Conservation (phyloP, 2,329 filamentous ascomycete genomes). For the Aspergillus ustus region DNA sequence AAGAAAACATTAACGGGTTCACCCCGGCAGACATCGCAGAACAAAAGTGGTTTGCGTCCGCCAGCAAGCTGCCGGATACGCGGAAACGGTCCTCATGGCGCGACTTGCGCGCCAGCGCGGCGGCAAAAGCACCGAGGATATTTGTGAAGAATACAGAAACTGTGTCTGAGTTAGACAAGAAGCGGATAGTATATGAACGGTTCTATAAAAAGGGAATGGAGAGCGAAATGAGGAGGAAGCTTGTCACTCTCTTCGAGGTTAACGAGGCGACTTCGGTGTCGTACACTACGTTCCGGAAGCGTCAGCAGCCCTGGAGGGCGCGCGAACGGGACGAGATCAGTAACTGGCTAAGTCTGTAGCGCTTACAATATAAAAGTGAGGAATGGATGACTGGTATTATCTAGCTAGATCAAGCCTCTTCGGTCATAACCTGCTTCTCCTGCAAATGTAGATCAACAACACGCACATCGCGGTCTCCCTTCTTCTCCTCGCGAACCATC, state of each 20-base stretch:
- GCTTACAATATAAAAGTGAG: too few relatives aligned
- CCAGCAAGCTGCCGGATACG: conserved; percentile 14
- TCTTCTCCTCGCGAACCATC: conserved; percentile 8
- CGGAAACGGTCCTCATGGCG: not conserved
- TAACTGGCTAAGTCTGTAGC: not conserved
- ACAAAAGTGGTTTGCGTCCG: conserved; percentile 34
- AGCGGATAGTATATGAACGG: conserved; percentile 37
- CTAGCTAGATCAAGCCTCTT: too few relatives aligned
- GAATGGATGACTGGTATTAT: too few relatives aligned
- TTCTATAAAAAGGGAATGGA: conserved; percentile 33
- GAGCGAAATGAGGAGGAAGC: conserved; percentile 50
- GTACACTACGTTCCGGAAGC: not conserved
- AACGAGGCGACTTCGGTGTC: conserved; percentile 58
- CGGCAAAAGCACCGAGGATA: conserved; percentile 2
- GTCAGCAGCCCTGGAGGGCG: not conserved
- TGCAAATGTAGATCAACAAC: not conserved
- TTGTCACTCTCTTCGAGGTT: conserved; percentile 63
- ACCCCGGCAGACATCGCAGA: conserved; percentile 67
- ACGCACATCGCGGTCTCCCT: not conserved
- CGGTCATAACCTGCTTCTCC: not conserved
- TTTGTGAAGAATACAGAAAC: conserved; percentile 15
- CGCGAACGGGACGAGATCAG: not conserved
- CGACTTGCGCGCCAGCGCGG: not conserved
- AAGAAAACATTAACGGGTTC: conserved; percentile 78
- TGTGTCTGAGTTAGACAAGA: not conserved